Evolutionary conservation across 2,329 filamentous ascomycete species (phyloP), one percentile per base, ranked within the genome.

Genomic region (Cercospora canescens): DNA sequence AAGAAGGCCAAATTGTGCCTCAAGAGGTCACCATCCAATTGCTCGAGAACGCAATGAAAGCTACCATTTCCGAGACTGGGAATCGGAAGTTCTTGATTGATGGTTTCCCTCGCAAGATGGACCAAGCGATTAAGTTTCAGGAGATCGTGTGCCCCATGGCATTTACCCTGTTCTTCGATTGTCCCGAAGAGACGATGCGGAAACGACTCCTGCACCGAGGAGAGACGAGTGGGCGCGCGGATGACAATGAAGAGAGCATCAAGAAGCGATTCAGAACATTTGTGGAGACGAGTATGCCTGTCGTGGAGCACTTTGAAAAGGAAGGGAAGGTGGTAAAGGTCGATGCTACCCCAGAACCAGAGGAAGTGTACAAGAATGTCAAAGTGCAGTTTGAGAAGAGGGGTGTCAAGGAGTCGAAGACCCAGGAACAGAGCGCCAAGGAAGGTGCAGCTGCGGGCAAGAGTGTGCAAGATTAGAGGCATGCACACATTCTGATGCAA

Each of bases 21-120:
- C 96, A 97, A 92, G 94, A 98, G 80, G 93, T 98, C 59, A 99
- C 95, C 5, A 91, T 99, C 66, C 90, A 94, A 75, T 83, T 99
- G 37, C 87, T 99, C 50, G 94, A 97, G 81, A 96, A 97, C 80
- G 93, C 94, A 65, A 98, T 99, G 92, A 85, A 85, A 64, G 88
- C 86, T 8, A 85, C 87, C 12, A 87, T 97, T 60, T 76, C 84
- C 63, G 80, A 84, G 64, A 79, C 82, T 7, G 78, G 76, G 70
- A 89, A 88, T 78, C 86, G 86, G 61, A 88, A 91, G 74, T 98
- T 98, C 84, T 76, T 90, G 70, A 88, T 90, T 68, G 88, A 91
- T 71, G 88, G 95, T 12, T 99, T 98, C 84, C 95, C 95, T 34
- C 88, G 95, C 74, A 97, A 99, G 84, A 91, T 98, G 84, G 95